Evolutionary conservation across 2,329 filamentous ascomycete genomes (phyloP).

Genomic region (Nemania bipapillata): DNA sequence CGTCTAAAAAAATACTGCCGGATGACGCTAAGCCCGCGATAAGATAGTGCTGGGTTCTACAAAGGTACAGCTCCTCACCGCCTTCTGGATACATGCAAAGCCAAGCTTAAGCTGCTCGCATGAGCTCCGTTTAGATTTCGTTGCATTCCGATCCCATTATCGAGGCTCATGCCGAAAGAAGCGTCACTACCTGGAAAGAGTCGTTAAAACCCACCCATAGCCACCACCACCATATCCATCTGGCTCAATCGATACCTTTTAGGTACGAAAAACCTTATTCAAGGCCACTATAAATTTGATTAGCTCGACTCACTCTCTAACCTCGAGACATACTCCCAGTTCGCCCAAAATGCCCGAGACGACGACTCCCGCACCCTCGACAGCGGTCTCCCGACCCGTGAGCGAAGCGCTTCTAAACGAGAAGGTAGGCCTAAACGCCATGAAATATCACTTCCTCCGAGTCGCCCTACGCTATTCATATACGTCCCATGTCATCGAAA

Average conservation of each 20-base stretch:
- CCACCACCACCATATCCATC: slow-evolving; percentile 27
- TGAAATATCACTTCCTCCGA: slow-evolving; percentile 5
- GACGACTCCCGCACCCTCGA: slow-evolving; percentile 66
- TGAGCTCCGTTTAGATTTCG: slow-evolving; percentile 38
- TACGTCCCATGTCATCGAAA: slow-evolving; percentile 36
- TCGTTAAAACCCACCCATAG: slow-evolving; percentile 31
- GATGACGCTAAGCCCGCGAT: slow-evolving; percentile 20
- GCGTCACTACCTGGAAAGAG: slow-evolving; percentile 21
- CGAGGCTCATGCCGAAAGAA: slow-evolving; percentile 31
- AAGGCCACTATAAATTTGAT: slow-evolving; percentile 30
- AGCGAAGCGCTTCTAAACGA: slow-evolving; percentile 98
- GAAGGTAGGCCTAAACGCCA: slow-evolving; percentile 74
- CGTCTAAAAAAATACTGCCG: slow-evolving; percentile 41
- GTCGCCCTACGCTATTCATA: not conserved
- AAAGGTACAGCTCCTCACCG: slow-evolving; percentile 26
- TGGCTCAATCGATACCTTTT: slow-evolving; percentile 5
- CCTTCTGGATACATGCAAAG: slow-evolving; percentile 20
- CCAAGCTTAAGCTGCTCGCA: slow-evolving; percentile 27
- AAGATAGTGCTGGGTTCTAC: slow-evolving; percentile 23
- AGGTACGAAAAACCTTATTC: slow-evolving; percentile 34
- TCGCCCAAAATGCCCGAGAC: slow-evolving; percentile 63
- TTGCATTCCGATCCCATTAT: slow-evolving; percentile 28
- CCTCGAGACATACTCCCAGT: slow-evolving; percentile 27
- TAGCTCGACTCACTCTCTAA: slow-evolving; percentile 27
- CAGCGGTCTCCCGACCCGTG: slow-evolving; percentile 81